Evolutionary conservation across 2,329 filamentous ascomycete species (phyloP).

Genomic region (Davidsoniella virescens): DNA sequence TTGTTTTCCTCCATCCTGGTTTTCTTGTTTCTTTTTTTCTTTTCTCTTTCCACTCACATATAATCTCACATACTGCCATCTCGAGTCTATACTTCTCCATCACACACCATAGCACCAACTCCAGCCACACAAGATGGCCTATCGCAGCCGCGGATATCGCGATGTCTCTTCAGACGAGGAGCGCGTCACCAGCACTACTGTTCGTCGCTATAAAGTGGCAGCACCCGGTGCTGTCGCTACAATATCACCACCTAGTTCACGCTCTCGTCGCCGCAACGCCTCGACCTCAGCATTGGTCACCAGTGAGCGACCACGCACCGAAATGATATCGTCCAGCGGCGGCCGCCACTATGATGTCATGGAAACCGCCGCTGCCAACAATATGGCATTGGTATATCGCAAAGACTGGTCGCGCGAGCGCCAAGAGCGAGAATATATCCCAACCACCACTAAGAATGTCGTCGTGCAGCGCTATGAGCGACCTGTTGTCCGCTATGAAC

Average conservation of each 20-base stretch:
- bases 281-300: constrained; percentile 28
- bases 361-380: constrained; percentile 17
- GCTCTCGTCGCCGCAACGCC: too few species aligned
- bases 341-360: constrained; percentile 15
- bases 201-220: constrained; percentile 36
- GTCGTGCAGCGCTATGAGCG: constrained; percentile 10
- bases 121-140: too few species aligned
- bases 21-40: neutral
- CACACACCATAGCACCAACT: neutral
- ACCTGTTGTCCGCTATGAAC: constrained; percentile 5
- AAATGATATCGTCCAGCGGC: constrained; percentile 36
- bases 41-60: too few species aligned
- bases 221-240: constrained; percentile 26
- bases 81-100: neutral
- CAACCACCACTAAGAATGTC: constrained; percentile 1
- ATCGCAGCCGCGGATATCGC: constrained; percentile 13
- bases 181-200: constrained; percentile 26
- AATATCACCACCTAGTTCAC: constrained; percentile 20
- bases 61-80: neutral
- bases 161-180: constrained; percentile 28
- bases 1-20: neutral
- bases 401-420: constrained; percentile 20
- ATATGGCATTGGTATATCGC: constrained; percentile 19
- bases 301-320: constrained; percentile 27
- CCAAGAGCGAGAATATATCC: constrained; percentile 40